Evolutionary conservation across 2,329 filamentous ascomycete genomes (phyloP).

Genomic region (Nectriaceae sp.): DNA sequence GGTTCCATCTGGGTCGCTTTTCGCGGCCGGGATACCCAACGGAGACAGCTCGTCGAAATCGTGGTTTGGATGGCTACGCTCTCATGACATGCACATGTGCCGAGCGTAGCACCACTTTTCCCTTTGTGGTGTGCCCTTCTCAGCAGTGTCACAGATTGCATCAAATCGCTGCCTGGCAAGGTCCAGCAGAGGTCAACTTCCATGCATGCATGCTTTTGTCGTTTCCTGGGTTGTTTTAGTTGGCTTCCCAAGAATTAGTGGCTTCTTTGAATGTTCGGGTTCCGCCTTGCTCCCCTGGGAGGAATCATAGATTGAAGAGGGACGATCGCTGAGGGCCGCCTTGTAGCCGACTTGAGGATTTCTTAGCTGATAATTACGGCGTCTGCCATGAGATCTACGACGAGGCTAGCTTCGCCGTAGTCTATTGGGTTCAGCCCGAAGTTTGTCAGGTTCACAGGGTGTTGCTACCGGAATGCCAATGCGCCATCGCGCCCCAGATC

Average conservation of each 20-base stretch:
- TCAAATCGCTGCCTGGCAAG: background rate
- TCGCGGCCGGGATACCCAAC: background rate
- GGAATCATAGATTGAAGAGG: no score
- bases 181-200: background rate
- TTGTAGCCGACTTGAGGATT: background rate
- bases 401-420: background rate
- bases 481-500: background rate
- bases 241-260: background rate
- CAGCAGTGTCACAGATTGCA: conserved; percentile 13
- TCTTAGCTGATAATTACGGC: background rate
- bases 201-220: background rate
- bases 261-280: background rate
- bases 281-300: background rate
- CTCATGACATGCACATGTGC: conserved; percentile 5
- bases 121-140: conserved; percentile 22
- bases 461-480: background rate
- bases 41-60: background rate
- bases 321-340: no score
- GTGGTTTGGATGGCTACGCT: background rate
- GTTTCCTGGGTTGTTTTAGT: background rate
- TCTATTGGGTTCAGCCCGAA: background rate
- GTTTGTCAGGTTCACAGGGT: background rate
- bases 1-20: background rate
- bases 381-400: background rate
- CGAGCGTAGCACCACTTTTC: conserved; percentile 13